Evolutionary conservation across 371 early-diverging fungal species (phyloP), one percentile per base, ranked within the genome.

Genomic region (Choanephora cucurbitarum): DNA sequence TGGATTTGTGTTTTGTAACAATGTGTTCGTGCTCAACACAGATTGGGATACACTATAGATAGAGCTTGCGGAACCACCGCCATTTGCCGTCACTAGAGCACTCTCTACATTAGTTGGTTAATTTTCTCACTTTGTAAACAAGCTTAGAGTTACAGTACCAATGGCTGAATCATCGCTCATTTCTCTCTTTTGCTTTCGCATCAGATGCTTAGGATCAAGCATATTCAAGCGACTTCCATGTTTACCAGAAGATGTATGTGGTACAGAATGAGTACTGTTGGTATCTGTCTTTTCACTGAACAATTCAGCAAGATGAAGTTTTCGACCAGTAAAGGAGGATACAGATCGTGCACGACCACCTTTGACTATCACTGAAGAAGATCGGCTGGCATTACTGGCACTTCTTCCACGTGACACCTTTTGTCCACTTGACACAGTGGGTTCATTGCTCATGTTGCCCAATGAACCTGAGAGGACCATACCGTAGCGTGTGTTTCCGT

Each of bases 391-490:
- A n/a, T 44, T 67, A 34, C 71, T 67, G 15, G 52, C 50, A 46
- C 67, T 67, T 6, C 69, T 47, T 22, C 47, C 62, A 7, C 71
- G 61, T 19, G 59, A 22, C 53, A 23, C 1, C 14, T 39, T 46
- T 49, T 34, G 23, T 34, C 54, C n/a, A 50, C 49, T 52, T 14
- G 22, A 28, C 10, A 17, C 7, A 19, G 5, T n/a, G 4, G 10
- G 1, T 17, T 54, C 48, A 32, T 28, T 3, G 28, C 63, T 65
- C 45, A 72, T 50, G 45, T 69, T 65, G 6, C 63, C 64, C 5
- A 67, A 44, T 1, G 68, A 71, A 6, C 68, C 68, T 0, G 68
- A 71, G 1, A 68, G 21, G 0, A 68, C 61, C 51, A 68, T 60
- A 21, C 65, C 65, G 19, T 60, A 60, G 7, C 57, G 46, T 13